Evolutionary conservation across 2,329 filamentous ascomycete species (phyloP).

Genomic region (Cladosporium sphaerospermum): DNA sequence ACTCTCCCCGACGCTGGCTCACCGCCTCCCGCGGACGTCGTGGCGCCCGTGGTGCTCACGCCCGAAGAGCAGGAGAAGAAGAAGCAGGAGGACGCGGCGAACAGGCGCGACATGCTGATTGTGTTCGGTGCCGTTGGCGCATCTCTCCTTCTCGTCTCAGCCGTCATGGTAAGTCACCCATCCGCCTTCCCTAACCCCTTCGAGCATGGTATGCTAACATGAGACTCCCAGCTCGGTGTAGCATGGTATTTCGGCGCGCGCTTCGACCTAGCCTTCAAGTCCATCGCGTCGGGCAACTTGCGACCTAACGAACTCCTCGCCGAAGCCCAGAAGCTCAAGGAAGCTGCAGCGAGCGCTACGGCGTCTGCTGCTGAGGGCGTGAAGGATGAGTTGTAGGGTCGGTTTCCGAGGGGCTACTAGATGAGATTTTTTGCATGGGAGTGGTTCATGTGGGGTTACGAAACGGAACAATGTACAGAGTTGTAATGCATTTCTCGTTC

Average conservation of each 20-base stretch:
- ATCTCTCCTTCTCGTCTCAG: constrained; percentile 65
- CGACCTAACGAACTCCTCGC: not conserved
- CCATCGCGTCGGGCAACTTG: constrained; percentile 9
- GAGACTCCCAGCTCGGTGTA: constrained; percentile 55
- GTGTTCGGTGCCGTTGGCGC: constrained; percentile 61
- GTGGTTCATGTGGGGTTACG: not conserved
- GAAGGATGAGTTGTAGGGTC: constrained; percentile 7
- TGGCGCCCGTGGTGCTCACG: constrained; percentile 36
- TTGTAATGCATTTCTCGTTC: constrained; percentile 7
- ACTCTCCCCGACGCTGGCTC: constrained; percentile 26
- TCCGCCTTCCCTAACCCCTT: not conserved
- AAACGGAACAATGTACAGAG: constrained; percentile 5
- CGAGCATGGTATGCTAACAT: constrained; percentile 10
- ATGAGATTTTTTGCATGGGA: not conserved
- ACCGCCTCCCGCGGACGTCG: constrained; percentile 25
- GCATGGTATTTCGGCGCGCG: constrained; percentile 78
- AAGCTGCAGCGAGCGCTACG: not conserved
- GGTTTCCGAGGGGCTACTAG: not conserved
- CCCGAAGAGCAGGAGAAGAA: constrained; percentile 53
- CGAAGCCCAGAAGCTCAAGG: not conserved
- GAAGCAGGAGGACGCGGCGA: constrained; percentile 47
- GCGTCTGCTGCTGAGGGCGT: not conserved
- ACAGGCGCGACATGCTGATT: constrained; percentile 52
- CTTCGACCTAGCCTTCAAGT: constrained; percentile 60
- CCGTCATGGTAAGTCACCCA: constrained; percentile 64